Evolutionary conservation across 805 yeast species (phyloP).

Genomic region (Candida sanyiensis): DNA sequence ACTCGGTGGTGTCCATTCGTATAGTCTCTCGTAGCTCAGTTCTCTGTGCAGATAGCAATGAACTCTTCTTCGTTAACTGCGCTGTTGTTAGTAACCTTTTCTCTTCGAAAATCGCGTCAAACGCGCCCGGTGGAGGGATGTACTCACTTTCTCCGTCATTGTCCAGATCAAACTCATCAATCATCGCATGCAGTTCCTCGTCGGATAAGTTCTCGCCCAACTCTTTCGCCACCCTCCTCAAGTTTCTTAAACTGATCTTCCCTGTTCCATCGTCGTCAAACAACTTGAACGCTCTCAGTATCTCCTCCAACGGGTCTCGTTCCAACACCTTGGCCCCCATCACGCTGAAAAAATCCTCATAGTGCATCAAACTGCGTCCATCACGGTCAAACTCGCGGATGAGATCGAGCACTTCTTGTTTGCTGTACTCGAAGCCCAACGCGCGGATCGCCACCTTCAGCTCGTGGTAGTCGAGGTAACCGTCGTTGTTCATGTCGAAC

Average conservation of each 20-base stretch:
- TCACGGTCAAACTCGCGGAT: slow-evolving; percentile 80
- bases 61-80: slow-evolving; percentile 77
- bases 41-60: slow-evolving; percentile 80
- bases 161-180: slow-evolving; percentile 93
- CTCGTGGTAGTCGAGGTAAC: slow-evolving; percentile 87
- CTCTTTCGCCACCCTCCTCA: slow-evolving; percentile 86
- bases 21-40: slow-evolving; percentile 31
- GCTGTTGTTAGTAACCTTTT: slow-evolving; percentile 14
- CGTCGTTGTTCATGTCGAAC: slow-evolving; percentile 91
- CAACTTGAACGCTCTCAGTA: slow-evolving; percentile 78
- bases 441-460: slow-evolving; percentile 87
- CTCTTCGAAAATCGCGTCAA: slow-evolving; percentile 15
- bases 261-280: slow-evolving; percentile 90
- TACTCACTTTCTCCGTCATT: slow-evolving; percentile 76
- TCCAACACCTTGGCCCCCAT: slow-evolving; percentile 79
- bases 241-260: slow-evolving; percentile 71
- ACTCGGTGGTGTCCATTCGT: too few relatives aligned
- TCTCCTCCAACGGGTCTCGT: slow-evolving; percentile 91
- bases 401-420: slow-evolving; percentile 67
- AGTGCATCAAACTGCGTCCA: slow-evolving; percentile 63
- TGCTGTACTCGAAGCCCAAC: slow-evolving; percentile 78
- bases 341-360: slow-evolving; percentile 69
- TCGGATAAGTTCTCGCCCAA: slow-evolving; percentile 89
- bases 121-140: slow-evolving; percentile 25
- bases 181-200: slow-evolving; percentile 93